Base-by-base conservation (phyloP, 2,329 filamentous ascomycete species). In the Pestalotiopsis sp. region DNA sequence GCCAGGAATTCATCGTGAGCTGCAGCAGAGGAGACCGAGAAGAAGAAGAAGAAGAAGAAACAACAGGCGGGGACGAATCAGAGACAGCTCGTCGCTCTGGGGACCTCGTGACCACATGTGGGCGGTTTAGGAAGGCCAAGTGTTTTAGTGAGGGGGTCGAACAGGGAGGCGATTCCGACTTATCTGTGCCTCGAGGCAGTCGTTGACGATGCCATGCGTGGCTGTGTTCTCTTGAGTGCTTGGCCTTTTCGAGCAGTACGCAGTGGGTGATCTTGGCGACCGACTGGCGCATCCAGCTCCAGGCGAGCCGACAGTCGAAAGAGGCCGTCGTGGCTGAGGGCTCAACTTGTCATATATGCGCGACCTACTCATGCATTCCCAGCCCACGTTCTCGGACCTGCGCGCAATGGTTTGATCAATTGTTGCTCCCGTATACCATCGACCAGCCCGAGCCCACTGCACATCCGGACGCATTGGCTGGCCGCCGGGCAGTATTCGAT, bases 131-230 rank as follows among this genome's bases (percentile, higher is more conserved):
- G 31, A 62, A 62, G 59, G 59, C 59, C 59, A 36, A 62, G 31
- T 36, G 11, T 40, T 40, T 62, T 20, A 14, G 23, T 27, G 57
- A 59, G 57, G 57, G 57, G 57, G 31, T 36, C 23, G 17, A 23
- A 14, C 11, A 17, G 5, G 57, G 23, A 17, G 13, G 23, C 27
- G 59, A 40, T 14, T 62, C 31, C 17, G 36, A 36, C 59, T 36
- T 62, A 20, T 17, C 17, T 40, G 13, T 62, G 38, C 3, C 17
- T 52, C 14, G 20, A n/a, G 14, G 20, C 17, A n/a, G 20, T 52
- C 17, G 11, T 52, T 52, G 45, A 52, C 20, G 45, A 52, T 62
- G 59, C 59, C 59, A 62, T 62, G 59, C 25, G 59, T 62, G 59
- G 59, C 59, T 36, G 59, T 62, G 59, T 62, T 40, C 27, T 62